Base-by-base conservation (phyloP, 1,284 basidiomycete species). In the Cryptococcus deneoformans region DNA sequence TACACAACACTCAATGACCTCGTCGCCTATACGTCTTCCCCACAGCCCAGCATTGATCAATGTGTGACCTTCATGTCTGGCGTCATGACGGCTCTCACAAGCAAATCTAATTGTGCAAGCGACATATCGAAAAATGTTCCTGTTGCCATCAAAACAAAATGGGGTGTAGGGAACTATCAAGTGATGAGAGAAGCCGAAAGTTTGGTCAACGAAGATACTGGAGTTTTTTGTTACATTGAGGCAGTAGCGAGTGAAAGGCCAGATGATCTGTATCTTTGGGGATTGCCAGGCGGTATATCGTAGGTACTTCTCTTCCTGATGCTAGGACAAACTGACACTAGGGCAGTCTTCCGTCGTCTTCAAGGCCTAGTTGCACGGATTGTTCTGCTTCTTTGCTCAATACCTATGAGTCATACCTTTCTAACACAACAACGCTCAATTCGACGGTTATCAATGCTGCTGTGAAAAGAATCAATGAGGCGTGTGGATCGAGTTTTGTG, bases 1-100 rank as follows among this genome's bases (percentile, higher is more conserved):
- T 74, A 86, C 49, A 82, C 84, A 0, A 72, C 80, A 40, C 79
- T 90, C 62, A 91, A 90, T 68, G 71, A 79, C 3, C 79, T 90
- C 39, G 66, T 92, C 7, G 60, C 65, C 0, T 76, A 74, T 44
- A 58, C 66, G 1, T 38, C 53, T 4, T 56, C 56, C 3, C 71
- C 72, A 2, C 49, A 61, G 46, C 71, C 69, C 0, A 44, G 54
- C 2, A 34, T 56, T 0, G 52, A 58, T 0, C 6, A 52, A 39
- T 78, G 77, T 51, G 67, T 70, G 24, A 45, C 58, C 0, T 70
- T 65, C 50, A 71, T 72, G 53, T 29, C 43, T 1, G 56, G 43
- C 10, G 62, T 69, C 40, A 51, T 61, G n/a, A 52, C 50, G 0
- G 61, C 61, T 7, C 55, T 76, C 6, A 39, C 46, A 2, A 54